These are phyloP conservation scores for Lentinula sp. DNA, from an alignment of 768 basidiomycete species.

Conservation along the genomic window DNA sequence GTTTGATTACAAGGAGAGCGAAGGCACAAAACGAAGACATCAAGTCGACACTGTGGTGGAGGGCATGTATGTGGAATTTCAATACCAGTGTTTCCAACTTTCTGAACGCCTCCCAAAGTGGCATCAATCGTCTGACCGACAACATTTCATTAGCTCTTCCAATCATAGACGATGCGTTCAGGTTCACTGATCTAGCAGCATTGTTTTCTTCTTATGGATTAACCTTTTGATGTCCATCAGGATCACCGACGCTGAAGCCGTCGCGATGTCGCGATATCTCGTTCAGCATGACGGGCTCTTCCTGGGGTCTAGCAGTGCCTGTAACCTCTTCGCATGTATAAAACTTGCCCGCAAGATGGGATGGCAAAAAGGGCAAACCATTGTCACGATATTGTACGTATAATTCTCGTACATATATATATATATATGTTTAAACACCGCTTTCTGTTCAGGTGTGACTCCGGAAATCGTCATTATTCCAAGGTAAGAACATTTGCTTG, in stretches of 20 bases:
- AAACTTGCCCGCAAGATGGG: slow-evolving; percentile 67
- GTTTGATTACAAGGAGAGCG: slow-evolving; percentile 89
- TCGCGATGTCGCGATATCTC: slow-evolving; percentile 92
- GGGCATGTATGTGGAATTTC: slow-evolving; percentile 53
- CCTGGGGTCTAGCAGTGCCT: slow-evolving; percentile 93
- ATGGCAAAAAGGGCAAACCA: slow-evolving; percentile 59
- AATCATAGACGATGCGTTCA: slow-evolving; percentile 84
- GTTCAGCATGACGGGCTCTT: slow-evolving; percentile 90
- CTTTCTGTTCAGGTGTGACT: slow-evolving; percentile 62
- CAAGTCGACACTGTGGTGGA: slow-evolving; percentile 97
- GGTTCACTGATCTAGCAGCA: slow-evolving; percentile 35
- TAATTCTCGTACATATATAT: not conserved
- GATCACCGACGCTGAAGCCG: slow-evolving; percentile 89
- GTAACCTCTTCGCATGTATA: slow-evolving; percentile 91
- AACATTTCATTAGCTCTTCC: slow-evolving; percentile 85
- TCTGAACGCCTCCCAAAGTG: slow-evolving; percentile 37
- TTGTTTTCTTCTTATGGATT: not conserved
- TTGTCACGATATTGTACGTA: slow-evolving; percentile 83
- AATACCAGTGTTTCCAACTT: slow-evolving; percentile 10
- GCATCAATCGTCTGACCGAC: slow-evolving; percentile 88
- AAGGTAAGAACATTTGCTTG: slow-evolving; percentile 46
- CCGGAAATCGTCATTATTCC: slow-evolving; percentile 87
- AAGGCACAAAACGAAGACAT: slow-evolving; percentile 88
- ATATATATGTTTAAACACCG: not conserved
- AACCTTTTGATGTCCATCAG: slow-evolving; percentile 29